Conservation (phyloP, 257 asterid species). For the Solanum arcanum region DNA sequence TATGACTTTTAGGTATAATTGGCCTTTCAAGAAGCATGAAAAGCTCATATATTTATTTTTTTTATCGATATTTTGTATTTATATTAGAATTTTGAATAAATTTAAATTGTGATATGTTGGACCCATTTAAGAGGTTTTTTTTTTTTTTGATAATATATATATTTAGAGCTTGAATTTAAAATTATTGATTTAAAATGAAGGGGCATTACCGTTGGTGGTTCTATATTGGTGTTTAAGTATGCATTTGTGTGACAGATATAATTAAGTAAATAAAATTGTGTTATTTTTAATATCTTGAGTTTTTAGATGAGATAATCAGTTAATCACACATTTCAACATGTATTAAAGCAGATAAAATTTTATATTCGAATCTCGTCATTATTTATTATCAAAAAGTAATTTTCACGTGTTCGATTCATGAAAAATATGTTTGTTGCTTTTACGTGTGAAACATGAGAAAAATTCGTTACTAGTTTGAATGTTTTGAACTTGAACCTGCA, state of each 20-base stretch:
- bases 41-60: background rate
- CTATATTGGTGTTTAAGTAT: background rate
- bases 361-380: background rate
- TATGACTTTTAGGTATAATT: background rate
- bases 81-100: background rate
- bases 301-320: background rate
- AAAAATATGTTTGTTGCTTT: background rate
- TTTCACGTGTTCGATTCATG: background rate
- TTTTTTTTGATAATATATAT: background rate
- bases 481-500: background rate
- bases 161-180: background rate
- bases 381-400: background rate
- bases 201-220: background rate
- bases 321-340: background rate
- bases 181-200: background rate
- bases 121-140: background rate
- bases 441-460: background rate
- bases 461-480: background rate
- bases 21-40: background rate
- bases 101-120: background rate
- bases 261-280: too few relatives aligned
- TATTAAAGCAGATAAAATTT: background rate
- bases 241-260: background rate
- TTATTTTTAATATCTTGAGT: background rate
- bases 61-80: fast-evolving